Evolutionary conservation across 2,329 filamentous ascomycete genomes (phyloP).

Genomic region (Penicillium sp.): DNA sequence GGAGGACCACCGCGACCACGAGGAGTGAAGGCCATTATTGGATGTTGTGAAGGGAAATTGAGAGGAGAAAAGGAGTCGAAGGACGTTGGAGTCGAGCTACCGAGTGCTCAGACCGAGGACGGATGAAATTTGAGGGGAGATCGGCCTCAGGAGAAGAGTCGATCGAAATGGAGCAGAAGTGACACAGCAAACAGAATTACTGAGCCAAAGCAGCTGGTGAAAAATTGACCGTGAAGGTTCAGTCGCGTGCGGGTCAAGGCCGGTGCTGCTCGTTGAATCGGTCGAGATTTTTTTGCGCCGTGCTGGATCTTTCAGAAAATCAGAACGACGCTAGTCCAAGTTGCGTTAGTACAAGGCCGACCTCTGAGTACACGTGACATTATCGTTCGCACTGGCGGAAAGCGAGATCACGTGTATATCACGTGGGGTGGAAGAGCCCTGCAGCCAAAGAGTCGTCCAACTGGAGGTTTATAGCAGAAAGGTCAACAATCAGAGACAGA

Average conservation of each 20-base stretch:
- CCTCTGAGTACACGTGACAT: constrained; percentile 31
- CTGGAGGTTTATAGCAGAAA: not conserved
- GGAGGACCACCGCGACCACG: constrained; percentile 29
- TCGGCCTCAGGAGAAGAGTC: constrained; percentile 21
- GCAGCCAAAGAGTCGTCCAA: not conserved
- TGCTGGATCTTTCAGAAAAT: constrained; percentile 47
- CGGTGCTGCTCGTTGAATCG: constrained; percentile 44
- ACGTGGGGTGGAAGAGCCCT: constrained; percentile 34
- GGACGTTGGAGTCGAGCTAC: constrained; percentile 26
- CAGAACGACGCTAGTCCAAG: constrained; percentile 38
- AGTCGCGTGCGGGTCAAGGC: constrained; percentile 39
- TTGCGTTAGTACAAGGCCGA: constrained; percentile 26
- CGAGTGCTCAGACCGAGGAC: constrained; percentile 28
- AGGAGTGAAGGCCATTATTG: constrained; percentile 42
- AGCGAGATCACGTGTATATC: constrained; percentile 29
- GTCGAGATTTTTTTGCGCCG: constrained; percentile 46
- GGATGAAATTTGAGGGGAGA: constrained; percentile 18
- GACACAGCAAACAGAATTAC: constrained; percentile 20
- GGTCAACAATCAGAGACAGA: not conserved
- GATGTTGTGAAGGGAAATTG: constrained; percentile 17
- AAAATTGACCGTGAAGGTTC: constrained; percentile 32
- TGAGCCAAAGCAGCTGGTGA: constrained; percentile 29
- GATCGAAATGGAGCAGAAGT: constrained; percentile 16
- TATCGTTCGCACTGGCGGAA: not conserved
- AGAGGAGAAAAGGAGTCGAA: constrained; percentile 15